Percentiles rank a stretch among this genome's conserved stretches.
Conservation (phyloP, 441 rosid species). For the Eruca vesicaria region DNA sequence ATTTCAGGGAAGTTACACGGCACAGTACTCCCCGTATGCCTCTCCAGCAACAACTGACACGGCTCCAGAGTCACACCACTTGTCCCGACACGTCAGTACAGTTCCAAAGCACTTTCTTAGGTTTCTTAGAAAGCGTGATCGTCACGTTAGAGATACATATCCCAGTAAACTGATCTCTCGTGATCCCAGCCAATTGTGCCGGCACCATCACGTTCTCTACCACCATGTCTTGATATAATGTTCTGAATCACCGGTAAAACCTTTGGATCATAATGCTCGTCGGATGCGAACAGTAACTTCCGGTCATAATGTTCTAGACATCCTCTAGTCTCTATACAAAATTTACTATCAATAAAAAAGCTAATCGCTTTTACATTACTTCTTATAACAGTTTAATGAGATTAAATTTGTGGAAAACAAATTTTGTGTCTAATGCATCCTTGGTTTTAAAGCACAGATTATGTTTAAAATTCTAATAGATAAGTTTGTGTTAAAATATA, state of each 20-base stretch:
- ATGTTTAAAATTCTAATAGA: too few species aligned
- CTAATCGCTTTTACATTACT: too few species aligned
- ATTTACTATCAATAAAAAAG: too few species aligned
- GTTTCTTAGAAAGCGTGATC: conserved; percentile 41
- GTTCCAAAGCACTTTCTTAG: conserved; percentile 62
- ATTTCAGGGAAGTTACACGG: conserved; percentile 51
- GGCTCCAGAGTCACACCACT: conserved; percentile 57
- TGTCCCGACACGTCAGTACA: conserved; percentile 55
- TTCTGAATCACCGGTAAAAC: conserved; percentile 57
- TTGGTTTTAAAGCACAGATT: too few species aligned
- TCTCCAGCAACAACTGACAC: conserved; percentile 45
- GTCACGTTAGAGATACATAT: conserved; percentile 70
- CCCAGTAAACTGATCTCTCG: conserved; percentile 55
- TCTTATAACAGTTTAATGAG: too few species aligned
- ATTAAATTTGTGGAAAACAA: too few species aligned
- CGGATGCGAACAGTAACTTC: conserved; percentile 67
- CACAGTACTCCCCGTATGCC: conserved; percentile 31
- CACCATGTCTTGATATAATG: conserved; percentile 58
- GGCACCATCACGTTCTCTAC: conserved; percentile 70
- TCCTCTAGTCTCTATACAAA: too few species aligned
- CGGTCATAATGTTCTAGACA: too few species aligned
- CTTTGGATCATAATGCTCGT: conserved; percentile 52
- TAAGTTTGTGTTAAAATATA: too few species aligned
- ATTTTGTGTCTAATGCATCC: too few species aligned
- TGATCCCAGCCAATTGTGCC: conserved; percentile 57